Base-by-base conservation (phyloP, 1,284 basidiomycete species). In the Trametes sp. region DNA sequence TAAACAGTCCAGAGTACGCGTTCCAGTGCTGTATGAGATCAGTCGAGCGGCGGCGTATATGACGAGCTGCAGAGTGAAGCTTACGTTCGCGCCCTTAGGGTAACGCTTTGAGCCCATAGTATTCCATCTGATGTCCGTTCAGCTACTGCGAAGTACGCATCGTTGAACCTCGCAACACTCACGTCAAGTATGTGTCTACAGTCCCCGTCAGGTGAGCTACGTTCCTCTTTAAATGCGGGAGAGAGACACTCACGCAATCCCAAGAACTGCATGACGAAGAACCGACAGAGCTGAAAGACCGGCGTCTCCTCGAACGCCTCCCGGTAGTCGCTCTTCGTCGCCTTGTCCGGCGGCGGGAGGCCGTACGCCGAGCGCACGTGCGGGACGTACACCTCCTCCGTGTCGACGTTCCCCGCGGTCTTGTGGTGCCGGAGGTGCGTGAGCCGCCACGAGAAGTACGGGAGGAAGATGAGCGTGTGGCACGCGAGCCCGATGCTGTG, bases 281-380 rank as follows among this genome's bases (percentile, higher is more conserved):
- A 73, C 74, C 81, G 81, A 73, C 76, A 72, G 49, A 88, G 74
- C 54, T 82, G 82, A 75, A 78, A 87, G 8, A 85, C 67, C 2
- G 88, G 88, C 16, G 87, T 86, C 70, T 90, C 77, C 44, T 74
- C 76, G 28, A 78, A 57, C 11, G 74, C 65, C 44, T 75, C 73
- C 35, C 68, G 65, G 60, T 77, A 77, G 65, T 76, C 72, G 60
- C 71, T 67, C 21, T 57, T 45, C 2, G 60, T 70, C 14, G 75
- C 72, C 16, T 66, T 54, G 19, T 65, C 62, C 10, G 67, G 69
- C 21, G 67, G 58, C 10, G 76, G 75, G 16, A 77, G 69, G 16
- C 68, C 68, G 46, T 73, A 66, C 54, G 73, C 68, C 5, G 61
- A 66, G 13, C 76, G 69, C 2, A 69, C 69, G 21, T 60, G 65